Evolutionary conservation across 345 rosid species (phyloP).

Genomic region (Capsella bursapastoris): DNA sequence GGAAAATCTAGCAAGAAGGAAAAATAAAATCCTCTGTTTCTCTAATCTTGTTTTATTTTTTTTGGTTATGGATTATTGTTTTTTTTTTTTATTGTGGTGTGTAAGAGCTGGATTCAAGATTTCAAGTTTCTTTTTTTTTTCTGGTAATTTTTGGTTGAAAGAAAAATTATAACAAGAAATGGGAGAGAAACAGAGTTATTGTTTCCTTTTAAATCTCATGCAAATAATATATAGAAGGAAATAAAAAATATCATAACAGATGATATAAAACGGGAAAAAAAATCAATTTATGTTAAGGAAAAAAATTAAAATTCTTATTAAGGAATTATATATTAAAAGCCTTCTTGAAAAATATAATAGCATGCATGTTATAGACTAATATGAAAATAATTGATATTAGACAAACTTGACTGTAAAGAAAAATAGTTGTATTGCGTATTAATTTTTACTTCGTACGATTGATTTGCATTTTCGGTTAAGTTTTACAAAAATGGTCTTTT

Average conservation of each 20-base stretch:
- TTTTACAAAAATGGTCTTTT: no score
- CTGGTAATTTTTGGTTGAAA: constrained; percentile 1
- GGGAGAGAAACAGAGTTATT: constrained; percentile 10
- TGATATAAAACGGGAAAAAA: background rate
- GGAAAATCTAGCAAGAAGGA: constrained; percentile 12
- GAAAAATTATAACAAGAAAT: constrained; percentile 12
- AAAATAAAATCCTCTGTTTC: background rate
- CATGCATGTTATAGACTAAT: no score
- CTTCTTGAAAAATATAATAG: no score
- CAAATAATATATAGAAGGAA: background rate
- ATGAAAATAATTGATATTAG: no score
- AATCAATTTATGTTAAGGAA: background rate
- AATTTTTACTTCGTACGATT: no score
- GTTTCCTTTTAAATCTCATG: constrained; percentile 3
- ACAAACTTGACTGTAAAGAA: no score
- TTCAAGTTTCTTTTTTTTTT: background rate
- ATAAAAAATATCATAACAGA: background rate
- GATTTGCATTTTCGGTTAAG: no score
- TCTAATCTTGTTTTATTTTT: background rate
- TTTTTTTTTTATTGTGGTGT: background rate
- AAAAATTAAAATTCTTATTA: no score
- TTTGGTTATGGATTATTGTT: background rate
- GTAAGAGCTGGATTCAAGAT: background rate
- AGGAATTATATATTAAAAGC: no score
- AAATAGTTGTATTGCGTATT: no score